Base-by-base conservation (phyloP, 371 early-diverging fungal genomes). In the Actinomortierella wolfii region DNA sequence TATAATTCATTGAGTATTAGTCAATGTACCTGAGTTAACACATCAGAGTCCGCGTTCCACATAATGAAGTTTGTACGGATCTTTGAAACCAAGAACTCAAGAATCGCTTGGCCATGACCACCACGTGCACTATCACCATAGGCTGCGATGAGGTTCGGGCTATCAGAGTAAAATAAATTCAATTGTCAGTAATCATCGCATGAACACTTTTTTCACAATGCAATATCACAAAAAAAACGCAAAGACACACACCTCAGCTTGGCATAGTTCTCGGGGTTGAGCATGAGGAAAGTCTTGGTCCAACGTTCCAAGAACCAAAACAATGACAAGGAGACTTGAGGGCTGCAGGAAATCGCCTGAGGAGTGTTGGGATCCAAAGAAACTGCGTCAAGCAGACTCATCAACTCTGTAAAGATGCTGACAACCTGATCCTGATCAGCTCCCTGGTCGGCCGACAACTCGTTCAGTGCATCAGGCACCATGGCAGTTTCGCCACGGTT, bases 231-330 rank as follows among this genome's bases (percentile, higher is more conserved):
- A 44, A 4, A 40, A 25, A 17, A 49, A 54, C 48, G 4, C 15
- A 45, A 40, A 39, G 13, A 11, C 39, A 14, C 40, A 23, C 79
- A 86, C 86, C 86, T 85, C 45, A 86, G 79, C 56, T 69, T 68
- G 6, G 79, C 68, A 62, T 89, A 89, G 39, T 90, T 85, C 14
- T 82, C 80, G 28, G 83, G 83, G 51, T 84, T 79, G 18, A 88
- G 39, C 41, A 91, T 81, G 9, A 93, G 64, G 64, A 90, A 93
- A 0, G 91, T 86, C 51, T 83, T 80, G 44, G 81, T 78, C 91
- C 93, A 93, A 21, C 93, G 79, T 56, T 90, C 89, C 50, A 88
- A 74, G 67, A 86, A 93, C 89, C 90, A 90, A 46, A 91, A 76
- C 25, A 91, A 64, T 0, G 90, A 89, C 55, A 91, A 87, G 1